phyloP scores from a whole-genome alignment of 768 basidiomycete genomes.

The Podaxis carcinomalis region DNA sequence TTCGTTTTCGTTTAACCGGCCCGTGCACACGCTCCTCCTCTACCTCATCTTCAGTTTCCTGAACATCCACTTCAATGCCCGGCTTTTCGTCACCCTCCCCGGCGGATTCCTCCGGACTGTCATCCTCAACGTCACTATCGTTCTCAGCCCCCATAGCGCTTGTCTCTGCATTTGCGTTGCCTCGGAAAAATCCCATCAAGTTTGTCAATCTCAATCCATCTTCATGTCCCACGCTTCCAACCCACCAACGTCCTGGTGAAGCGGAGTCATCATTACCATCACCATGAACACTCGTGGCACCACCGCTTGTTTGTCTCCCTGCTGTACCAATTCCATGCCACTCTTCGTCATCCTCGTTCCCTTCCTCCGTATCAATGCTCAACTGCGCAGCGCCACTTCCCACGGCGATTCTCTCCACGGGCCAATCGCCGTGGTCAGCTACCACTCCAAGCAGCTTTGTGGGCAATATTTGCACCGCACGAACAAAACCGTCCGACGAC shows the following conservation, averaged over 20 bases:
- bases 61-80: slow-evolving; percentile 13
- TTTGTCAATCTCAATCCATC: slow-evolving; percentile 83
- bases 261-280: slow-evolving; percentile 16
- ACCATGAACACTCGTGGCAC: slow-evolving; percentile 12
- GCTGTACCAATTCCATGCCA: slow-evolving; percentile 14
- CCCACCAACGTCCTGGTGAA: slow-evolving; percentile 57
- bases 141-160: slow-evolving; percentile 21
- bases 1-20: slow-evolving; percentile 52
- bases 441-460: slow-evolving; percentile 89
- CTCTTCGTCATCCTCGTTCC: slow-evolving; percentile 17
- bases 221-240: slow-evolving; percentile 92
- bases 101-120: slow-evolving; percentile 17
- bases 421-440: slow-evolving; percentile 88
- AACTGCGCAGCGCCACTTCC: slow-evolving; percentile 34
- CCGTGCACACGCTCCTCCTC: slow-evolving; percentile 21
- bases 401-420: slow-evolving; percentile 81
- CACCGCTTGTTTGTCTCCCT: slow-evolving; percentile 2
- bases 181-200: slow-evolving; percentile 65
- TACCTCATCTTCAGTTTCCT: slow-evolving; percentile 18
- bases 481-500: slow-evolving; percentile 87
- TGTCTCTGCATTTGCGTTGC: slow-evolving; percentile 32
- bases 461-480: slow-evolving; percentile 83
- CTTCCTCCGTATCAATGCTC: slow-evolving; percentile 20
- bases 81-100: neutral
- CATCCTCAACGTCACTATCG: slow-evolving; percentile 23